Evolutionary conservation across 768 basidiomycete species (phyloP), one percentile per base, ranked within the genome.

Genomic region (Termitomyces sp.): DNA sequence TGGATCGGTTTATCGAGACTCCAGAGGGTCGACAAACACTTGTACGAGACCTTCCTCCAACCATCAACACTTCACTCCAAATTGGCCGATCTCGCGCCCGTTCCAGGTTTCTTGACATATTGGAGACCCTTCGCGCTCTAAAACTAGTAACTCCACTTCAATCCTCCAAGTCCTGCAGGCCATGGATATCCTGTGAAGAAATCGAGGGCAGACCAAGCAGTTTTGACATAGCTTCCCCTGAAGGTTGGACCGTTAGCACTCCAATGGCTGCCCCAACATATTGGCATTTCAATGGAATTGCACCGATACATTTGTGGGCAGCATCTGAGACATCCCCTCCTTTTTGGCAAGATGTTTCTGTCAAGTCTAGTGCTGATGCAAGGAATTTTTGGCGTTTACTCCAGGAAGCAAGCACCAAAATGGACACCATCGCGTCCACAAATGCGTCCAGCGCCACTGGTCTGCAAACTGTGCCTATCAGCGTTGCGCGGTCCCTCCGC

Each of bases 291-390:
- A 78, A 79, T 49, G 68, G 73, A 15, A 62, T 65, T 10, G 86
- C 81, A 2, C 81, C 88, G 0, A 63, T 92, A 7, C 77, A 83
- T 66, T 71, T 85, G 26, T 88, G 88, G 82, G 81, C 77, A 7
- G 64, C 74, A 22, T 78, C 81, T 3, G 82, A 82, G 54, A 68
- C 65, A 2, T 68, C 72, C 8, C 83, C 81, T 22, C 77, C 80
- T 3, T 78, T 87, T 54, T 82, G 84, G 77, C 82, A 81, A 61
- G 68, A 77, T 20, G 70, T 78, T 22, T 65, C 81, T 0, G 71
- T 83, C 16, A 48, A 58, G 13, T 77, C 76, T 5, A 64, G 64
- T 13, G 62, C 67, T 13, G 72, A 81, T 41, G 82, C 75, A 26
- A 57, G 69, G 3, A 63, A 63, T 18, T 92, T 78, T 67, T 93